Conservation (phyloP, 2,329 filamentous ascomycete genomes). For the Fusarium sacchari region DNA sequence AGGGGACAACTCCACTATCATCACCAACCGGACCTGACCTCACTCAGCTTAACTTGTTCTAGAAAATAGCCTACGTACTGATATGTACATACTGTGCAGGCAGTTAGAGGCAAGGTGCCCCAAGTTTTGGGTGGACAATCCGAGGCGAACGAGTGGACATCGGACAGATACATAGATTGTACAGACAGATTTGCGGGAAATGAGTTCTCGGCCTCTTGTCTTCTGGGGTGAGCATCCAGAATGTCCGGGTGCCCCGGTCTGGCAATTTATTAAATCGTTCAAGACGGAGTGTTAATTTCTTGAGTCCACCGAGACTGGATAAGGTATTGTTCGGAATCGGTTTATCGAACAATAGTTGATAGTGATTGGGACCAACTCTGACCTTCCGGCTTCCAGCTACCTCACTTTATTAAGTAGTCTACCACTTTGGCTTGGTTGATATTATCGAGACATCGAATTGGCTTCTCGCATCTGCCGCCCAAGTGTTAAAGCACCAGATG, state of each 20-base stretch:
- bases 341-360: not conserved
- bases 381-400: not conserved
- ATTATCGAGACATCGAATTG: conserved; percentile 8
- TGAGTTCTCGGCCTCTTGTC: conserved; percentile 33
- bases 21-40: conserved; percentile 5
- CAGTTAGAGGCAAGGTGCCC: conserved; percentile 11
- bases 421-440: not conserved
- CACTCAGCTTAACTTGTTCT: conserved; percentile 23
- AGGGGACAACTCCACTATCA: conserved; percentile 31
- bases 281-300: conserved; percentile 41
- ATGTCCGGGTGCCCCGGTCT: conserved; percentile 37
- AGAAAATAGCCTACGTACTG: conserved; percentile 30
- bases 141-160: conserved; percentile 19
- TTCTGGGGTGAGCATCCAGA: conserved; percentile 32
- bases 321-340: not conserved
- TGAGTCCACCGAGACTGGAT: conserved; percentile 37
- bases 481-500: not conserved
- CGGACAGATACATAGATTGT: not conserved
- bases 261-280: conserved; percentile 39
- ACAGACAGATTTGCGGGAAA: conserved; percentile 30
- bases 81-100: conserved; percentile 32
- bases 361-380: not conserved
- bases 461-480: conserved; percentile 19
- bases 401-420: not conserved
- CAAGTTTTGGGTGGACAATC: conserved; percentile 17